A percentile compares a stretch with the other conserved stretches of the same genome.
These are phyloP conservation scores for Solanum hybrid DNA, from an alignment of 305 asterid genomes.

Conservation along the genomic window DNA sequence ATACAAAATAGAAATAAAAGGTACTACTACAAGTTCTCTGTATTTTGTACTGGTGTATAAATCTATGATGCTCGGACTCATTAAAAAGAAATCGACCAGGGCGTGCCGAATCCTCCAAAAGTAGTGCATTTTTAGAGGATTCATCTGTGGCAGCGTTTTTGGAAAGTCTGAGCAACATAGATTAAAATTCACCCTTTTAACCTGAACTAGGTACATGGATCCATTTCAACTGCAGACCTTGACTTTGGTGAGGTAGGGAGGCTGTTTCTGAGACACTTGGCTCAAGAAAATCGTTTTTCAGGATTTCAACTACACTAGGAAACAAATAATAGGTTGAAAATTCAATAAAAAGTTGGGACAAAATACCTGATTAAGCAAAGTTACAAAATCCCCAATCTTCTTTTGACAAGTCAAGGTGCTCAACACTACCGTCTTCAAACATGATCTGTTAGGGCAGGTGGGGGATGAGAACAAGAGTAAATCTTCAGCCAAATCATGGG, in stretches of 20 bases:
- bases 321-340: neutral
- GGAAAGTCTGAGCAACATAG: neutral
- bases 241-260: neutral
- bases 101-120: neutral
- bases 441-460: conserved; percentile 40
- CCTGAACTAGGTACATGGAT: neutral
- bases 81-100: neutral
- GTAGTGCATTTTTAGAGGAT: neutral
- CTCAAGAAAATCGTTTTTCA: neutral
- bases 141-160: neutral
- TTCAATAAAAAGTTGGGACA: neutral
- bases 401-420: conserved; percentile 63
- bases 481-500: neutral
- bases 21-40: neutral
- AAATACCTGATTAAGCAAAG: conserved; percentile 34
- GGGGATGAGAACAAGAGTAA: neutral
- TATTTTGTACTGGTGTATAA: neutral
- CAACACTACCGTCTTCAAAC: conserved; percentile 75
- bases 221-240: neutral
- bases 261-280: neutral
- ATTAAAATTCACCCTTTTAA: neutral
- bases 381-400: conserved; percentile 76
- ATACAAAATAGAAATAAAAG: neutral
- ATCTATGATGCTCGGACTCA: neutral
- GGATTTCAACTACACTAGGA: neutral